A percentile compares a stretch with the other conserved stretches of the same genome.
These are phyloP conservation scores for Pisolithus orientalis DNA, from an alignment of 768 basidiomycete genomes.

Conservation along the genomic window DNA sequence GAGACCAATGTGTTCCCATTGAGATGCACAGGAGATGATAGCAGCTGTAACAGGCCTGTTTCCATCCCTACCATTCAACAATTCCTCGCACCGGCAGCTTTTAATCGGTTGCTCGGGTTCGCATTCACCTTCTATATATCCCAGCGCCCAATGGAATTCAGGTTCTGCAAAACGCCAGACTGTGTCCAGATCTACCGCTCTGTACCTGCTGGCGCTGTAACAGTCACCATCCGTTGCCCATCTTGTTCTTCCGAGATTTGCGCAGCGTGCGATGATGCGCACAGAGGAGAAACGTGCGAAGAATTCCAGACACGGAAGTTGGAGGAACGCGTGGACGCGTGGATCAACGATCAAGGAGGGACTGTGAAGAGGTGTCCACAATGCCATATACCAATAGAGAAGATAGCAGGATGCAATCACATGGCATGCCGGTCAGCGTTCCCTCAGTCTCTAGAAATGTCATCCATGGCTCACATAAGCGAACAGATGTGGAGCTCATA, in stretches of 20 bases:
- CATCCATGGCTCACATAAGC: not conserved
- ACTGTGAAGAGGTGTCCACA: slow-evolving; percentile 68
- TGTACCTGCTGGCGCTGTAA: slow-evolving; percentile 32
- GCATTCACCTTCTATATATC: slow-evolving; percentile 55
- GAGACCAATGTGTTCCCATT: slow-evolving; percentile 59
- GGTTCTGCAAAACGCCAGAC: slow-evolving; percentile 74
- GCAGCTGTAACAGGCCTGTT: slow-evolving; percentile 48
- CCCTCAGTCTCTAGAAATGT: not conserved
- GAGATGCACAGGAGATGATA: slow-evolving; percentile 61
- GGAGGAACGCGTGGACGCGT: slow-evolving; percentile 43
- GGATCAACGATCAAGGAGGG: slow-evolving; percentile 47
- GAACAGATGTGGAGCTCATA: not conserved
- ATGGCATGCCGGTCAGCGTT: slow-evolving; percentile 48
- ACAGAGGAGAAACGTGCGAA: slow-evolving; percentile 57
- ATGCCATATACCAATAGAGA: slow-evolving; percentile 65
- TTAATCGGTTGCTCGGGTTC: slow-evolving; percentile 48
- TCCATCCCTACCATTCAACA: slow-evolving; percentile 45
- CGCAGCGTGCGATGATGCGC: slow-evolving; percentile 50
- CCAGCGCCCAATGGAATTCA: slow-evolving; percentile 51
- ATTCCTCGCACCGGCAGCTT: slow-evolving; percentile 44
- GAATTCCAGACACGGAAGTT: slow-evolving; percentile 29
- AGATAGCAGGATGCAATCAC: slow-evolving; percentile 71
- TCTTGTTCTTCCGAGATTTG: slow-evolving; percentile 64
- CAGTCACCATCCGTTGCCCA: slow-evolving; percentile 49
- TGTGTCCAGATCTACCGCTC: slow-evolving; percentile 68